These are phyloP conservation scores for Ustilago trichophora DNA, from an alignment of 1,284 basidiomycete species.

Conservation along the genomic window DNA sequence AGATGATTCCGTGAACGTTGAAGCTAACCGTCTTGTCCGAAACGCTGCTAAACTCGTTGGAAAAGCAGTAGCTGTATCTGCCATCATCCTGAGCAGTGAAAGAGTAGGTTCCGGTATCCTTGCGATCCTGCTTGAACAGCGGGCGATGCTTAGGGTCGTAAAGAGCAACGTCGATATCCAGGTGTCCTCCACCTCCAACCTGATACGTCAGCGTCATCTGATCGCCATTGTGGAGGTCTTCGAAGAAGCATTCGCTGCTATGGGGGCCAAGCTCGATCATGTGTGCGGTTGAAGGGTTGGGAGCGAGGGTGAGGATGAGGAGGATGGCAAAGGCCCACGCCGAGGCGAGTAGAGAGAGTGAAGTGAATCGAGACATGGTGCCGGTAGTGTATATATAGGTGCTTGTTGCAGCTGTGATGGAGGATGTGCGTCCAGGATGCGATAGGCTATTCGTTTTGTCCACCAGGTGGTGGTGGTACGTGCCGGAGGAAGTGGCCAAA, in stretches of 20 bases:
- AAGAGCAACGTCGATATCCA: conserved; percentile 97
- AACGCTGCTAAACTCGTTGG: conserved; percentile 94
- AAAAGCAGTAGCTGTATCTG: conserved; percentile 94
- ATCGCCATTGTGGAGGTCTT: conserved; percentile 92
- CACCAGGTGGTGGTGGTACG: too few relatives aligned
- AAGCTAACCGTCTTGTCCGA: conserved; percentile 97
- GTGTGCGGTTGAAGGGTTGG: conserved; percentile 52
- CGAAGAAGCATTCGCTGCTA: conserved; percentile 95
- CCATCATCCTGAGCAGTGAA: conserved; percentile 88
- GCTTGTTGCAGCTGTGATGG: too few relatives aligned
- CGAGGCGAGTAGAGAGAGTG: conserved; percentile 1
- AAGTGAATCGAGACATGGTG: conserved; percentile 3
- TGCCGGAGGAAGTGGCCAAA: too few relatives aligned
- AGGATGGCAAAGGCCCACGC: conserved; percentile 10
- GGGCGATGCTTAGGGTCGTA: conserved; percentile 73
- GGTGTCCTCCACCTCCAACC: conserved; percentile 92
- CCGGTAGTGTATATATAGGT: background rate
- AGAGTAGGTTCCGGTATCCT: conserved; percentile 88
- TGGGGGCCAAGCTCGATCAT: conserved; percentile 75
- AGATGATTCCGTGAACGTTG: conserved; percentile 97
- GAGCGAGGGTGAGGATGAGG: background rate
- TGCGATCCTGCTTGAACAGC: conserved; percentile 81
- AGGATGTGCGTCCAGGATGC: too few relatives aligned
- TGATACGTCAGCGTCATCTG: conserved; percentile 99
- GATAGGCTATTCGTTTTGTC: too few relatives aligned